phyloP scores from a whole-genome alignment of 768 basidiomycete genomes.

The Paxillus ammoniavirescens region DNA sequence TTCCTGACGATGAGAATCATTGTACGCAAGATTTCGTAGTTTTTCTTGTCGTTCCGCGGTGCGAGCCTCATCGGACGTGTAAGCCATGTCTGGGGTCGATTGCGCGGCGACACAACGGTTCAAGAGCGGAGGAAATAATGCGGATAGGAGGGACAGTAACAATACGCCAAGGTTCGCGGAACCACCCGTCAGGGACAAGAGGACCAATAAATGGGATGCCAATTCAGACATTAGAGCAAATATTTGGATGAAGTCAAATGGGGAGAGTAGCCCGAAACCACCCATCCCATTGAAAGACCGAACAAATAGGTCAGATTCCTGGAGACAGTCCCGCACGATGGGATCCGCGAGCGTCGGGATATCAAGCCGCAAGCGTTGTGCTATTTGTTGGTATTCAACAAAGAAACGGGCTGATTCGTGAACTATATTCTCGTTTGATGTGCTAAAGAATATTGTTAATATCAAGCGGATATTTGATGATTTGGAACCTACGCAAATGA shows the following conservation, averaged over 20 bases:
- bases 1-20: constrained; percentile 76
- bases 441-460: constrained; percentile 36
- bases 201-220: constrained; percentile 65
- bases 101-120: constrained; percentile 46
- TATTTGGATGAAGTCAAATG: constrained; percentile 75
- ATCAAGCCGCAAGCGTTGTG: constrained; percentile 73
- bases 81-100: constrained; percentile 42
- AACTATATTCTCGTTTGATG: constrained; percentile 70
- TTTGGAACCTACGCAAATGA: constrained; percentile 62
- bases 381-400: constrained; percentile 77
- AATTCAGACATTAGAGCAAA: constrained; percentile 71
- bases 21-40: constrained; percentile 73
- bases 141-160: constrained; percentile 59
- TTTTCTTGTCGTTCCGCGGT: constrained; percentile 71
- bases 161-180: constrained; percentile 55
- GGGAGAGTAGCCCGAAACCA: constrained; percentile 77
- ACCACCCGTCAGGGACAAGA: constrained; percentile 59
- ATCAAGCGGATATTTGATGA: constrained; percentile 11
- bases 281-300: constrained; percentile 74
- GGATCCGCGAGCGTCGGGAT: constrained; percentile 78
- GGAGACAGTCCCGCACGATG: constrained; percentile 70
- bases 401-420: constrained; percentile 70
- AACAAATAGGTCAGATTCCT: constrained; percentile 83
- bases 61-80: constrained; percentile 56
- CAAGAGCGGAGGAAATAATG: constrained; percentile 57